Evolutionary conservation across 805 yeast species (phyloP), one percentile per base, ranked within the genome.

Genomic region (Cyberlindnera amylophila): DNA sequence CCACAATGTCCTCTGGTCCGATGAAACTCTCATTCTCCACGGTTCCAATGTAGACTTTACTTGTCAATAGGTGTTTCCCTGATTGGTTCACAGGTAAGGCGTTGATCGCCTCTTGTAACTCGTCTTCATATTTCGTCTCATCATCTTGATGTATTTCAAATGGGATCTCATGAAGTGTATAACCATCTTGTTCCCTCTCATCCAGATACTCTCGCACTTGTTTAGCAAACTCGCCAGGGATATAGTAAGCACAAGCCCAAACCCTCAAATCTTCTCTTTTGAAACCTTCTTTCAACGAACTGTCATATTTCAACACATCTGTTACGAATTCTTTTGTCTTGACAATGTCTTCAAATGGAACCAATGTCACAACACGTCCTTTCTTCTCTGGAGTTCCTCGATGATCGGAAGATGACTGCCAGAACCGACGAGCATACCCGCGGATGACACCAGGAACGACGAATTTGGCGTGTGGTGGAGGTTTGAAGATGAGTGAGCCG

Each of bases 331-430:
- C 51, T 0, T 51, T 44, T 46, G 77, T 67, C 3, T 53, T 40
- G 19, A 74, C 58, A 14, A 84, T 69, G 44, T 78, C 79, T 7
- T 73, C 72, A 34, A 75, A 66, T 9, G 89, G 75, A 1, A 90
- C 69, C 35, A 90, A 66, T 0, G 97, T 90, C 9, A 77, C 96
- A 1, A 90, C 97, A 27, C 97, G 64, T 0, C 98, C 98, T 1
- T 95, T 96, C n/a, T 65, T 59, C 43, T 77, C 86, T 0, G 87
- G 88, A 0, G 95, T 84, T 1, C 97, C 97, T 40, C 97, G 66
- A 61, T 91, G 96, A 60, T 90, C 97, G 18, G 82, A 78, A 10
- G 93, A 82, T 28, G 86, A 75, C 62, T 90, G 97, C 96, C 96
- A 90, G 58, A 90, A 90, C 34, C 96, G 66, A 16, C 98, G 71